phyloP scores from a whole-genome alignment of 805 yeast species.

The Starmerella stellata region DNA sequence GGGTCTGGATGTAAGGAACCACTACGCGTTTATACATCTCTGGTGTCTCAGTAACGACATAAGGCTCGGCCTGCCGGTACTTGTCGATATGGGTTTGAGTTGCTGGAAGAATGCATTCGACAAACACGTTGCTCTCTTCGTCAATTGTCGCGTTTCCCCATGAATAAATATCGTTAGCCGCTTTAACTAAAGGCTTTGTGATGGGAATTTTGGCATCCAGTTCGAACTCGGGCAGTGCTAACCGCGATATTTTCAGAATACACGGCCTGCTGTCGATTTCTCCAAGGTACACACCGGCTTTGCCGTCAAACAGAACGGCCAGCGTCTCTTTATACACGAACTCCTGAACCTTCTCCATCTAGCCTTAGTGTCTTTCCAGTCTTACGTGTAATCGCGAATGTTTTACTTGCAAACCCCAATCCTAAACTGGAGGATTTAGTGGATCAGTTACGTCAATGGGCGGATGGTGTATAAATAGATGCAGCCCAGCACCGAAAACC shows the following conservation, averaged over 20 bases:
- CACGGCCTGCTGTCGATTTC: slow-evolving; percentile 42
- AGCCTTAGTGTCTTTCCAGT: too few species aligned
- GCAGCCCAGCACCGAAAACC: too few species aligned
- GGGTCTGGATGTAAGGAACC: slow-evolving; percentile 55
- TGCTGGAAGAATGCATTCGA: slow-evolving; percentile 76
- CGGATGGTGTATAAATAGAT: too few species aligned
- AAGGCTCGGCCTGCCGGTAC: slow-evolving; percentile 41
- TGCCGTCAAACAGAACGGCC: slow-evolving; percentile 42
- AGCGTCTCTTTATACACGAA: slow-evolving; percentile 35
- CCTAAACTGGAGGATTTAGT: too few species aligned
- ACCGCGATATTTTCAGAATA: slow-evolving; percentile 33
- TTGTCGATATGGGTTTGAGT: slow-evolving; percentile 68
- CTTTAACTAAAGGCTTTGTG: slow-evolving; percentile 25
- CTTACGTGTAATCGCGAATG: too few species aligned
- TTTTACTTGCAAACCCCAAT: too few species aligned
- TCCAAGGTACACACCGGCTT: slow-evolving; percentile 53
- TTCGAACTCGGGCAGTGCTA: slow-evolving; percentile 12
- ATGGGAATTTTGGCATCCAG: slow-evolving; percentile 9
- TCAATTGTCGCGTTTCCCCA: slow-evolving; percentile 50
- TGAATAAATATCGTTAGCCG: slow-evolving; percentile 64
- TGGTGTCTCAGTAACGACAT: slow-evolving; percentile 64
- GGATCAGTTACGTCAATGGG: too few species aligned
- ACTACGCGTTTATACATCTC: slow-evolving; percentile 45
- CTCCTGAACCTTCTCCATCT: slow-evolving; percentile 15
- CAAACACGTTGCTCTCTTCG: slow-evolving; percentile 40